Conservation (phyloP, 2,329 filamentous ascomycete genomes). For the Trichoderma atroviride region DNA sequence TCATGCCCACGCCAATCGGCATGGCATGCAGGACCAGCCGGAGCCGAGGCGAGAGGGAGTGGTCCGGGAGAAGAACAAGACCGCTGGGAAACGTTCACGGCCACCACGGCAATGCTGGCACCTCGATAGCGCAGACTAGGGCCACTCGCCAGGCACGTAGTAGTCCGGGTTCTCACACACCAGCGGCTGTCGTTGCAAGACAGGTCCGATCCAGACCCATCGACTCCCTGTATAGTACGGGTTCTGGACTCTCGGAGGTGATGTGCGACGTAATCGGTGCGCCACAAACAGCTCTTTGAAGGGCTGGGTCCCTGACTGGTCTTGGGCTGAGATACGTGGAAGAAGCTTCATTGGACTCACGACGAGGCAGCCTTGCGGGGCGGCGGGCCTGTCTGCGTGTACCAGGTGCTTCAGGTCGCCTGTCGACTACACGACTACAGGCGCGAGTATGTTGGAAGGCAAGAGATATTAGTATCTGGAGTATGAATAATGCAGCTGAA, state of each 20-base stretch:
- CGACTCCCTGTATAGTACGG: neutral
- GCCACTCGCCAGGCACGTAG: neutral
- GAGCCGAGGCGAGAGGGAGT: neutral
- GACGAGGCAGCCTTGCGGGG: neutral
- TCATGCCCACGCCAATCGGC: neutral
- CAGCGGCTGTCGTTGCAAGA: neutral
- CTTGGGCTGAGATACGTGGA: neutral
- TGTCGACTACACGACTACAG: neutral
- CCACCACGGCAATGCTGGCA: neutral
- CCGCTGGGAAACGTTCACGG: too few relatives aligned
- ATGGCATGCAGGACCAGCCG: neutral
- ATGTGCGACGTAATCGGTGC: constrained; percentile 12
- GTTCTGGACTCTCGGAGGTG: constrained; percentile 7
- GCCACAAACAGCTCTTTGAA: constrained; percentile 1
- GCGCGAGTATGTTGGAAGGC: too few relatives aligned
- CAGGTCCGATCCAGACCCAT: constrained; percentile 1
- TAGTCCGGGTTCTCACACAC: neutral
- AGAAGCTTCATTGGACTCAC: neutral
- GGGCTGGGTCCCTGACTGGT: neutral
- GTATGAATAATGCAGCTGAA: neutral
- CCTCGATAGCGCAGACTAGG: neutral
- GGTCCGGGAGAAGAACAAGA: too few relatives aligned
- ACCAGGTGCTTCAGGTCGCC: neutral
- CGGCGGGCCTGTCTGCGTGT: neutral
- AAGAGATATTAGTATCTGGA: neutral